A percentile compares a stretch with the other conserved stretches of the same genome.
These are phyloP conservation scores for Saccharomyces pastorianus DNA, from an alignment of 1,139 yeast species.

Conservation along the genomic window DNA sequence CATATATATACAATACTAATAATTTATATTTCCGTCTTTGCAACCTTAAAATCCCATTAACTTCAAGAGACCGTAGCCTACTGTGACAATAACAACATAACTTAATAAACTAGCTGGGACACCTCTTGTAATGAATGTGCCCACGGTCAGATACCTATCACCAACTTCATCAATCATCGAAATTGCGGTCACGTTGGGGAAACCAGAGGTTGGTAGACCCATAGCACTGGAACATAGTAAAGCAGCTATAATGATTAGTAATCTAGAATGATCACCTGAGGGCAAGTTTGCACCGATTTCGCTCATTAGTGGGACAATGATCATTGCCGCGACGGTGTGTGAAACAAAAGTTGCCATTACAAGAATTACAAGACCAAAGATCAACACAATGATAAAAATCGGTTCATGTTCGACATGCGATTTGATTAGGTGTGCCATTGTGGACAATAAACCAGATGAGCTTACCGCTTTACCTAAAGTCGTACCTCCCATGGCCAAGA, in stretches of 20 bases:
- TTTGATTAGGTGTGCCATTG: slow-evolving; percentile 67
- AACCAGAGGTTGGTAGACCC: slow-evolving; percentile 95
- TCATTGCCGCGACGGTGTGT: slow-evolving; percentile 92
- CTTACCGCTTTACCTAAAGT: slow-evolving; percentile 89
- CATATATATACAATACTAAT: background rate
- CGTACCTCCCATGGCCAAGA: slow-evolving; percentile 93
- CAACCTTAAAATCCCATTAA: slow-evolving; percentile 40
- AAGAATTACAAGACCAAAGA: slow-evolving; percentile 71
- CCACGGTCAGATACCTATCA: slow-evolving; percentile 72
- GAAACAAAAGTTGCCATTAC: slow-evolving; percentile 89
- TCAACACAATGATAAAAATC: slow-evolving; percentile 57
- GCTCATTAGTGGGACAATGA: slow-evolving; percentile 78
- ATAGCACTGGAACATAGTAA: slow-evolving; percentile 83
- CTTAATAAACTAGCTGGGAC: slow-evolving; percentile 76
- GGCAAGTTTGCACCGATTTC: slow-evolving; percentile 69
- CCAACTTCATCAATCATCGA: slow-evolving; percentile 89
- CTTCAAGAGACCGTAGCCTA: slow-evolving; percentile 71
- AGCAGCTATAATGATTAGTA: slow-evolving; percentile 78
- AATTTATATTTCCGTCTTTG: background rate
- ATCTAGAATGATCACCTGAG: slow-evolving; percentile 39
- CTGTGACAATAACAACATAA: slow-evolving; percentile 56
- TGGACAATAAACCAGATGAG: slow-evolving; percentile 73
- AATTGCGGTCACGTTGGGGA: slow-evolving; percentile 93
- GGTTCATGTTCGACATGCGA: slow-evolving; percentile 50
- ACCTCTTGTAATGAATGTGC: slow-evolving; percentile 78